phyloP scores from a whole-genome alignment of 2,329 filamentous ascomycete genomes.

The Monilinia aucupariae region DNA sequence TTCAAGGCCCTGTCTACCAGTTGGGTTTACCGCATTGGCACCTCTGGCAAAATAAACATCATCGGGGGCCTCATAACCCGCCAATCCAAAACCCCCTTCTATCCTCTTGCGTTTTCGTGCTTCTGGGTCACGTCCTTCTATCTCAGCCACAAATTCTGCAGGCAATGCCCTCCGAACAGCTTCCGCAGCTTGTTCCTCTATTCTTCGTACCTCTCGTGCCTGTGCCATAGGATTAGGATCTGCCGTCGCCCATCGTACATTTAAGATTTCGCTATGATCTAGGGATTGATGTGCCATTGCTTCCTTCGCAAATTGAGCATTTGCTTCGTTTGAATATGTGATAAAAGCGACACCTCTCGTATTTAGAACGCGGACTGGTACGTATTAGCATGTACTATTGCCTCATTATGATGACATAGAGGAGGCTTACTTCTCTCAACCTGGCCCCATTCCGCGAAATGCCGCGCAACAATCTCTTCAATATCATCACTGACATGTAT shows the following conservation, averaged over 20 bases:
- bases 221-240: conserved; percentile 95
- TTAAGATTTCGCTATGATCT: conserved; percentile 87
- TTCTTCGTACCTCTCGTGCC: conserved; percentile 77
- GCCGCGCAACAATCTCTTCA: conserved; percentile 87
- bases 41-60: conserved; percentile 87
- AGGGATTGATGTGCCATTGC: conserved; percentile 93
- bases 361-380: conserved; percentile 69
- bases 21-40: conserved; percentile 58
- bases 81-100: conserved; percentile 78
- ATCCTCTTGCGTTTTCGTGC: conserved; percentile 83
- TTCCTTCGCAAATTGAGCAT: conserved; percentile 86
- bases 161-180: conserved; percentile 84
- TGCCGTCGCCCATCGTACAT: conserved; percentile 94
- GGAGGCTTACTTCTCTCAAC: conserved; percentile 61
- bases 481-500: conserved; percentile 97
- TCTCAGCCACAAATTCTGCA: conserved; percentile 84
- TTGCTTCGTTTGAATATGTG: conserved; percentile 86
- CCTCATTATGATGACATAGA: not conserved
- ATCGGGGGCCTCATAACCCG: conserved; percentile 79
- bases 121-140: conserved; percentile 85
- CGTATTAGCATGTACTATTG: conserved; percentile 24
- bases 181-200: conserved; percentile 95
- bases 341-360: conserved; percentile 88
- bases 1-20: conserved; percentile 54
- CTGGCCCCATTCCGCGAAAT: conserved; percentile 96